Base-by-base conservation (phyloP, 495 filamentous ascomycete genomes). In the Immersiella caudata region DNA sequence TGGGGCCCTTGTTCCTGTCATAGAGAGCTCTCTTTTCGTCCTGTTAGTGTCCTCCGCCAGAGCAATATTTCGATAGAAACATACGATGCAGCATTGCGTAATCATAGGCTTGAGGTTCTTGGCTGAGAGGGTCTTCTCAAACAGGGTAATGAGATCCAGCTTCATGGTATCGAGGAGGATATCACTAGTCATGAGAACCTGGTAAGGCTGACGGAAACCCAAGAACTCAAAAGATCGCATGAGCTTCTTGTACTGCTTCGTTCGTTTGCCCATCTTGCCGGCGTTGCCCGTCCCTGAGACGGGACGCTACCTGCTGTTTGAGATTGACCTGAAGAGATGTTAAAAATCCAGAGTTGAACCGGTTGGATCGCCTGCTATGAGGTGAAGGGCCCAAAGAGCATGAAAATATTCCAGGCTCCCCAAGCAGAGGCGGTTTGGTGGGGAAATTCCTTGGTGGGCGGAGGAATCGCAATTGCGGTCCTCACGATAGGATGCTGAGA, bases 171-270 rank as follows among this genome's bases (percentile, higher is more conserved):
- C 76, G 46, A 76, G 69, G 20, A 78, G 6, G 11, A 78, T 67
- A 66, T 78, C 76, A 65, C 73, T 73, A 18, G 76, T 76, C 25
- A 78, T 64, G 40, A 98, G 85, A 20, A 98, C 89, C 81, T 98
- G 94, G 75, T 97, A 98, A 6, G 94, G 93, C 75, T 93, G 91
- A 64, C 94, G 91, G 77, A 97, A 97, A 24, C 90, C 74, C 50
- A 76, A 70, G 61, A 70, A 71, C 68, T 76, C 71, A 56, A 76
- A 98, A 73, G 93, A 88, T 71, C 91, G 87, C 93, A 99, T 97
- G 66, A 97, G 86, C 88, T 96, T 96, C 74, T 92, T 89, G 79
- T 98, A 99, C 76, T 93, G 91, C 82, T 97, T 99, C 7, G 91
- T 89, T 68, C 95, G 88, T 78, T 97, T 97, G 66, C 92, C 93